These are phyloP conservation scores for Physcia stellaris DNA, from an alignment of 495 filamentous ascomycete species.

Conservation along the genomic window DNA sequence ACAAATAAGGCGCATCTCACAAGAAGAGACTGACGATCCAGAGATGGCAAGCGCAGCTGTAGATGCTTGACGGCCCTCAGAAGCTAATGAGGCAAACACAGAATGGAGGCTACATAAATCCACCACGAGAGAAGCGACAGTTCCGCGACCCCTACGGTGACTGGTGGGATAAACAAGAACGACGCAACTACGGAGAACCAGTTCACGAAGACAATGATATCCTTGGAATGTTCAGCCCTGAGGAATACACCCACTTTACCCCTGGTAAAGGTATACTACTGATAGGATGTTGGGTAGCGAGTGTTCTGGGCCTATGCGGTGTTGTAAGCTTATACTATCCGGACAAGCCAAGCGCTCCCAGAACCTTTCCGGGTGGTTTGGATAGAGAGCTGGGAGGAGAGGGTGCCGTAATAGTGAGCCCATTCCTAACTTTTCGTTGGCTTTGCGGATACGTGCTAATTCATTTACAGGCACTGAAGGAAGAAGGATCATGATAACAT, in stretches of 20 bases:
- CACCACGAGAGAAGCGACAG: conserved; percentile 65
- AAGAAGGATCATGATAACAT: conserved; percentile 3
- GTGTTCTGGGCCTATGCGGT: conserved; percentile 56
- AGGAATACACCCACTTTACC: conserved; percentile 77
- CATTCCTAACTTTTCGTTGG: neutral
- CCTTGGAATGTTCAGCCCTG: conserved; percentile 75
- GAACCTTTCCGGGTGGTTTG: conserved; percentile 71
- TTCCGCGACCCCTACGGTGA: conserved; percentile 85
- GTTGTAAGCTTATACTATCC: conserved; percentile 64
- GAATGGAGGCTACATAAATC: conserved; percentile 92
- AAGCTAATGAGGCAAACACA: conserved; percentile 21
- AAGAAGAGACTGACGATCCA: conserved; percentile 59
- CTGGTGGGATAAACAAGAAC: conserved; percentile 97
- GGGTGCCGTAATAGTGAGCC: conserved; percentile 29
- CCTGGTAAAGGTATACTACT: conserved; percentile 58
- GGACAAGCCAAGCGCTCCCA: conserved; percentile 66
- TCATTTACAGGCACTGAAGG: conserved; percentile 6
- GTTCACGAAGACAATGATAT: conserved; percentile 96
- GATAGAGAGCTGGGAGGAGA: conserved; percentile 75
- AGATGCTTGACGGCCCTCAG: neutral
- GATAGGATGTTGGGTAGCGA: conserved; percentile 58
- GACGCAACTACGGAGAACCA: conserved; percentile 88
- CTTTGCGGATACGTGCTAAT: neutral
- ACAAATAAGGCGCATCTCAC: conserved; percentile 34
- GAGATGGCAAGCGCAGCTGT: conserved; percentile 42